Base-by-base conservation (phyloP, 2,329 filamentous ascomycete genomes). In the Alternaria arborescens region DNA sequence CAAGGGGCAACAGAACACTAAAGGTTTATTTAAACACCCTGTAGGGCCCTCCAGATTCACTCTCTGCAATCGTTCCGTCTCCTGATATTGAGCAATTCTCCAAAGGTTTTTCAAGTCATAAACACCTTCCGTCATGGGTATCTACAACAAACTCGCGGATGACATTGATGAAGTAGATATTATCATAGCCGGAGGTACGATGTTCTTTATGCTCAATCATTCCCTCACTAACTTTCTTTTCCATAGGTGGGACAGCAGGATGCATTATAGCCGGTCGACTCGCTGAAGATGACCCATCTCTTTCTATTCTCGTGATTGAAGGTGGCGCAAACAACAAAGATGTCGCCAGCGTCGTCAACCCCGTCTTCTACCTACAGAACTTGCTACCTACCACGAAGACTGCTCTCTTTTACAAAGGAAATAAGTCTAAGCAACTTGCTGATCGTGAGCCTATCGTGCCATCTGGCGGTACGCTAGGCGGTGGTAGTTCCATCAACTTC, bases 391-490 rank as follows among this genome's bases (percentile, higher is more conserved):
- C 75, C 14, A 83, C 82, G 56, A 84, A 84, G 59, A 82, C 81
- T 1, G 81, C 83, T 8, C 72, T 84, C 24, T 87, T 87, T 70
- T 86, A 86, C 71, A 79, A 84, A 63, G 79, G 79, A 3, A 83
- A 82, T 41, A 70, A 81, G 30, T 80, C 81, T 0, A 73, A 81
- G 36, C 69, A 83, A 22, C 78, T 87, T 3, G 82, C 79, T 46
- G 79, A 80, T 14, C 76, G 84, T n/a, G 79, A 80, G 56, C 77
- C 76, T 3, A 77, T 82, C 22, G 79, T 83, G 7, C 79, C 79
- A 11, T 77, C 70, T 12, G 82, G 81, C 52, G 81, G 83, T 24
- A 83, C 86, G 0, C 80, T 91, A 0, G 89, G 89, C 18, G 89
- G 89, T 7, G 87, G 88, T 7, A 76, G 72, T 22, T 77, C 76